Percentiles rank a stretch among this genome's conserved stretches.
Evolutionary conservation across 306 rosid species (phyloP).

Genomic region (Carpinus fangiana): DNA sequence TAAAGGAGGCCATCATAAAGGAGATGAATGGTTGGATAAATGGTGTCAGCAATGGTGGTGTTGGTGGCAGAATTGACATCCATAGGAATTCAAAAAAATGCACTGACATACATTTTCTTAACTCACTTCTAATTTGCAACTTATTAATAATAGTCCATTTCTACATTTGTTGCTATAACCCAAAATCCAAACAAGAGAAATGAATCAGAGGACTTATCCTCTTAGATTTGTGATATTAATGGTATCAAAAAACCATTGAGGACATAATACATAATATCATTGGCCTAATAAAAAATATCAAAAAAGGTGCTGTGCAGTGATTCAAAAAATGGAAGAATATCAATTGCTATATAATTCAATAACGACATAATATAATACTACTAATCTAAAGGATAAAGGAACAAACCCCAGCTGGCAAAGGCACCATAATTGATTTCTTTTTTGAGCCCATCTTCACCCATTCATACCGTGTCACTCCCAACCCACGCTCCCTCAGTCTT

Average conservation of each 20-base stretch:
- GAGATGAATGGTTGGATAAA: neutral
- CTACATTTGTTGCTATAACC: neutral
- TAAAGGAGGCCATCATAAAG: neutral
- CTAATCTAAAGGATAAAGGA: constrained; percentile 18
- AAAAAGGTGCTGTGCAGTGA: neutral
- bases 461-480: constrained; percentile 92
- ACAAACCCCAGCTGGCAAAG: constrained; percentile 96
- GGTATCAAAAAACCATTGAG: neutral
- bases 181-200: neutral
- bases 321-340: neutral
- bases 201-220: neutral
- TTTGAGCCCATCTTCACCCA: constrained; percentile 78
- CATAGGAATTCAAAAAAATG: neutral
- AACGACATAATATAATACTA: neutral
- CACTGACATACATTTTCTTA: neutral
- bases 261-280: neutral
- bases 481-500: constrained; percentile 91
- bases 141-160: neutral
- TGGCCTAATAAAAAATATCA: neutral
- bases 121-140: no score
- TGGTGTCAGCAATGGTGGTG: neutral
- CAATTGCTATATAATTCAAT: neutral
- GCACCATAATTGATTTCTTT: constrained; percentile 76
- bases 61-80: neutral
- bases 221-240: neutral